Evolutionary conservation across 1,284 basidiomycete genomes (phyloP).

Genomic region (Ustilago loliicola): DNA sequence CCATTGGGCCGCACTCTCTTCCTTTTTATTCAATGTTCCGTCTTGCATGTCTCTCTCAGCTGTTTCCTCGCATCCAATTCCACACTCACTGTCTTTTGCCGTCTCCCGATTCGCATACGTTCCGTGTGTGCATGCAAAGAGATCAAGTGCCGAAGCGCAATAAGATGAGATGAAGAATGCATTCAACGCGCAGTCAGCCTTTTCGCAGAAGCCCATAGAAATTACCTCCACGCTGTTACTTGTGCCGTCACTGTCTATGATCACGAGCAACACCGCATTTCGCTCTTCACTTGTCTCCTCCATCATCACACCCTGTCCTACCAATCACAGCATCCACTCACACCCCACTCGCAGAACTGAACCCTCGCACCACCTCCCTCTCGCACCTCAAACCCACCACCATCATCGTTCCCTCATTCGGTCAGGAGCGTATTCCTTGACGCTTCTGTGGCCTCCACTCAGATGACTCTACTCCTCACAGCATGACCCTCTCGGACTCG

Average conservation of each 20-base stretch:
- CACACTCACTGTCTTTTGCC: background rate
- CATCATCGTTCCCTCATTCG: background rate
- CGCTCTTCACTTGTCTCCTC: background rate
- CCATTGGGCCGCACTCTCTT: conserved; percentile 1
- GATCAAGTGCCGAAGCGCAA: background rate
- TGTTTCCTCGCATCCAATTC: conserved; percentile 17
- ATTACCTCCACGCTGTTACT: conserved; percentile 13
- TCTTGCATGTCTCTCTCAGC: conserved; percentile 18
- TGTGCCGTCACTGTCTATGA: conserved; percentile 12
- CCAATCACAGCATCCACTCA: background rate
- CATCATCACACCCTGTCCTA: background rate
- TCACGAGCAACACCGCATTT: conserved; percentile 14
- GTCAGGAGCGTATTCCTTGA: conserved; percentile 14
- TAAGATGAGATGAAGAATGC: background rate
- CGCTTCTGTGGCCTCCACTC: conserved; percentile 8
- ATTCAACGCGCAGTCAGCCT: background rate
- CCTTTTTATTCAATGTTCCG: background rate
- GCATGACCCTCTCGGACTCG: conserved; percentile 36
- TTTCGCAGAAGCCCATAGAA: conserved; percentile 20
- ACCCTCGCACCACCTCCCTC: background rate
- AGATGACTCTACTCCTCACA: conserved; percentile 14
- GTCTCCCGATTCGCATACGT: background rate
- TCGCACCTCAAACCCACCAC: background rate
- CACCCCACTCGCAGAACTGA: background rate
- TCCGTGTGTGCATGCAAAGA: background rate